Percentiles rank a stretch among this genome's conserved stretches.
phyloP scores from a whole-genome alignment of 306 rosid species.

The Malus orientalis region DNA sequence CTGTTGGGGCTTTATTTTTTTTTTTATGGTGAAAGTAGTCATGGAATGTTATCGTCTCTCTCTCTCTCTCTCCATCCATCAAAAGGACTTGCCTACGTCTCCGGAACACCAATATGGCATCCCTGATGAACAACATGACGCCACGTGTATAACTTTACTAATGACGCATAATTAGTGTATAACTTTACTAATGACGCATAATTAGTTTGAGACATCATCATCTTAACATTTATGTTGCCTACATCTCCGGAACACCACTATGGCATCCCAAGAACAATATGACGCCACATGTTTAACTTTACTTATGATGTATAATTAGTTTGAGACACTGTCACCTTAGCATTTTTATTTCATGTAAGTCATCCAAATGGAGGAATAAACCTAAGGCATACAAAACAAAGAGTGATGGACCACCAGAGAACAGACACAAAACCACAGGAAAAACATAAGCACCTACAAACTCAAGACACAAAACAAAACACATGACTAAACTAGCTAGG shows the following conservation, averaged over 20 bases:
- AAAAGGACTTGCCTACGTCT: neutral
- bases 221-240: neutral
- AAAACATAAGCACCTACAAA: neutral
- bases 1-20: neutral
- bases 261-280: neutral
- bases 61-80: neutral
- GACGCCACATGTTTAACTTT: neutral
- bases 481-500: neutral
- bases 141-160: neutral
- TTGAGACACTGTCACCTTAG: neutral
- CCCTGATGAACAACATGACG: neutral
- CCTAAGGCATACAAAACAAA: neutral
- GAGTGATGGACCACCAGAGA: neutral
- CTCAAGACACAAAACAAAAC: neutral
- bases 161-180: neutral
- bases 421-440: neutral
- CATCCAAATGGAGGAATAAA: neutral
- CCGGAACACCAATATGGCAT: too few species aligned
- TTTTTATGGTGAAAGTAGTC: neutral
- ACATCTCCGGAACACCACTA: neutral
- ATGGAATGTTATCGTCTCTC: neutral
- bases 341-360: too few species aligned
- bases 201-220: neutral
- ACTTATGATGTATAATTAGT: too few species aligned
- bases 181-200: too few species aligned